phyloP scores from a whole-genome alignment of 2,329 filamentous ascomycete species.

The Calonectria multiphialidica region DNA sequence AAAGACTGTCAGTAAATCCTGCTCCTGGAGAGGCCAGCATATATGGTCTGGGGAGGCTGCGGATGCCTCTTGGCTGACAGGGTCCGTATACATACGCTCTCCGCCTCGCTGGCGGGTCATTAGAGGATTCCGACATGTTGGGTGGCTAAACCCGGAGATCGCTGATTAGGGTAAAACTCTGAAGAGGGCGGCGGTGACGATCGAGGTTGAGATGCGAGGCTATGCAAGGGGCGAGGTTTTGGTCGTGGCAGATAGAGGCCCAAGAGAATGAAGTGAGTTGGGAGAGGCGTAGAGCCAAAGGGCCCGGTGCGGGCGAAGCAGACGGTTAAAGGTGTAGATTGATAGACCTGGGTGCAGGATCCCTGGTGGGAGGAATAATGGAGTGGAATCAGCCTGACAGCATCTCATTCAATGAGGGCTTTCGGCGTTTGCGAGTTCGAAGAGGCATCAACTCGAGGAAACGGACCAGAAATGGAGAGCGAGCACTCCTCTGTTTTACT shows the following conservation, averaged over 20 bases:
- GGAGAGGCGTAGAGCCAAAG: conserved; percentile 40
- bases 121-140: conserved; percentile 35
- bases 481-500: conserved; percentile 2
- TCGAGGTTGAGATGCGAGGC: conserved; percentile 31
- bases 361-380: conserved; percentile 15
- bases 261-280: conserved; percentile 32
- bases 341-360: conserved; percentile 22
- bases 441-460: not conserved
- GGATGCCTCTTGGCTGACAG: conserved; percentile 16
- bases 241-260: conserved; percentile 29
- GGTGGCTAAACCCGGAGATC: conserved; percentile 22
- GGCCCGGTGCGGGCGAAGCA: conserved; percentile 31
- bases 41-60: conserved; percentile 1
- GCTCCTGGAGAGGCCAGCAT: conserved; percentile 17
- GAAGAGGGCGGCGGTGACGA: not conserved
- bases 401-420: conserved; percentile 6
- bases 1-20: conserved; percentile 30
- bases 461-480: not conserved
- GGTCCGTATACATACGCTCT: conserved; percentile 39
- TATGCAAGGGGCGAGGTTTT: conserved; percentile 36
- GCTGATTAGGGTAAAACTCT: conserved; percentile 25
- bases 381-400: not conserved
- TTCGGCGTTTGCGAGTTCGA: not conserved
- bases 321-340: conserved; percentile 18
- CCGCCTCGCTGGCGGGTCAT: conserved; percentile 39